phyloP scores from a whole-genome alignment of 140 eudicot species.

The Artemisia princeps region DNA sequence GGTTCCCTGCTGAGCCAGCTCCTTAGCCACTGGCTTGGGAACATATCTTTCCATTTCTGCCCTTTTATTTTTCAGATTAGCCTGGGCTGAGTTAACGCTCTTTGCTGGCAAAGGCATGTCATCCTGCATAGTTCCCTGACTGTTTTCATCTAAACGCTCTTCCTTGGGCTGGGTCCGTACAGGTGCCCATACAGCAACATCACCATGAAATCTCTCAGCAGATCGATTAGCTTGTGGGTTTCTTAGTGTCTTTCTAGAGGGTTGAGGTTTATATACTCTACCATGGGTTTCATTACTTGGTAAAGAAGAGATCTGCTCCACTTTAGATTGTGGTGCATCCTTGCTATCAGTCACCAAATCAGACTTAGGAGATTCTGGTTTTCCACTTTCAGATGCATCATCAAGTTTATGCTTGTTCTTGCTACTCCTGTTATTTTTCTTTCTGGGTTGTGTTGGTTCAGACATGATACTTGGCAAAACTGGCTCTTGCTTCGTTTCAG shows the following conservation, averaged over 20 bases:
- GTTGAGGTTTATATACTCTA: slow-evolving; percentile 52
- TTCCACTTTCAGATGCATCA: slow-evolving; percentile 30
- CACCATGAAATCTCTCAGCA: slow-evolving; percentile 53
- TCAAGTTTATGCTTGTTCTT: slow-evolving; percentile 58
- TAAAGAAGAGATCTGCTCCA: slow-evolving; percentile 35
- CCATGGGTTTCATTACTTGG: slow-evolving; percentile 33
- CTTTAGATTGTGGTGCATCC: slow-evolving; percentile 27
- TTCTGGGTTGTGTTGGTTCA: slow-evolving; percentile 40
- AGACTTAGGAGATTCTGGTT: slow-evolving; percentile 27
- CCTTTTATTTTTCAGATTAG: slow-evolving; percentile 64
- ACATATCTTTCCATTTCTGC: slow-evolving; percentile 95
- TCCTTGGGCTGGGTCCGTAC: slow-evolving; percentile 55
- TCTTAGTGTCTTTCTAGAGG: slow-evolving; percentile 53
- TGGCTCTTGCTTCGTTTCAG: slow-evolving; percentile 18
- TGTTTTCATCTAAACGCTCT: slow-evolving; percentile 38
- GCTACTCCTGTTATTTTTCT: slow-evolving; percentile 46
- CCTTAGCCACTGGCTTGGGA: slow-evolving; percentile 67
- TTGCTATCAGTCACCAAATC: slow-evolving; percentile 32
- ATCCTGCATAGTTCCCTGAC: slow-evolving; percentile 32
- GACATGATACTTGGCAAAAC: slow-evolving; percentile 18
- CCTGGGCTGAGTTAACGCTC: slow-evolving; percentile 34
- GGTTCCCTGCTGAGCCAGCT: slow-evolving; percentile 9
- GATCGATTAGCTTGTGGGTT: slow-evolving; percentile 49
- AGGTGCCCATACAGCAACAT: slow-evolving; percentile 86
- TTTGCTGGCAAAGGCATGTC: slow-evolving; percentile 32